Conservation (phyloP, 139 green algal species). For the Mesostigma viride region DNA sequence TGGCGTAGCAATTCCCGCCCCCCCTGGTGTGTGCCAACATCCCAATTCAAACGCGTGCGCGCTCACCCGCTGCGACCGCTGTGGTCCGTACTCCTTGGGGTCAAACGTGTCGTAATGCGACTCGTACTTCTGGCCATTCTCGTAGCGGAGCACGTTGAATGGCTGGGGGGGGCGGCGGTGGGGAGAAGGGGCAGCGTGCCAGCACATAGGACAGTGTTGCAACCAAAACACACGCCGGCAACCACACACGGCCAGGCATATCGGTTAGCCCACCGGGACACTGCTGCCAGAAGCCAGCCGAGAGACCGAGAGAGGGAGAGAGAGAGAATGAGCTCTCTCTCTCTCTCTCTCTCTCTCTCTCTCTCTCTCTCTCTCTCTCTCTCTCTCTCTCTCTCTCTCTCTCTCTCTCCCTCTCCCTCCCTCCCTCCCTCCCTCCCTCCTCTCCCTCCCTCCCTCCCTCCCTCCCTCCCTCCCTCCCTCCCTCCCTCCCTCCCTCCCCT, state of each 20-base stretch:
- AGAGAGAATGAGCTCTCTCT: too few species aligned
- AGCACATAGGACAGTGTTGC: background rate
- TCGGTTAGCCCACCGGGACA: background rate
- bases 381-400: too few species aligned
- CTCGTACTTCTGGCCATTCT: constrained; percentile 42
- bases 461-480: too few species aligned
- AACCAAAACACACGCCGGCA: background rate
- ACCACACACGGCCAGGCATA: background rate
- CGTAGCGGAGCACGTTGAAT: constrained; percentile 39
- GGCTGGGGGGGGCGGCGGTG: constrained; percentile 9
- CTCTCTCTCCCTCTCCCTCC: too few species aligned
- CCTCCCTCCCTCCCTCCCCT: too few species aligned
- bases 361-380: too few species aligned
- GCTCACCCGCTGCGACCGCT: constrained; percentile 23
- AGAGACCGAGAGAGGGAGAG: background rate
- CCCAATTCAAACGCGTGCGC: too few species aligned
- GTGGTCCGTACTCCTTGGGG: constrained; percentile 26
- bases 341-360: too few species aligned
- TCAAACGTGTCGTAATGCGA: constrained; percentile 38
- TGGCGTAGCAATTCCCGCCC: too few species aligned
- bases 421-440: too few species aligned
- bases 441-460: too few species aligned
- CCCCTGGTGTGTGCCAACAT: too few species aligned
- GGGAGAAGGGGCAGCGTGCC: background rate
- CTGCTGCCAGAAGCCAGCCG: background rate